phyloP scores from a whole-genome alignment of 2,329 filamentous ascomycete species.

The Neopestalotiopsis rosae region DNA sequence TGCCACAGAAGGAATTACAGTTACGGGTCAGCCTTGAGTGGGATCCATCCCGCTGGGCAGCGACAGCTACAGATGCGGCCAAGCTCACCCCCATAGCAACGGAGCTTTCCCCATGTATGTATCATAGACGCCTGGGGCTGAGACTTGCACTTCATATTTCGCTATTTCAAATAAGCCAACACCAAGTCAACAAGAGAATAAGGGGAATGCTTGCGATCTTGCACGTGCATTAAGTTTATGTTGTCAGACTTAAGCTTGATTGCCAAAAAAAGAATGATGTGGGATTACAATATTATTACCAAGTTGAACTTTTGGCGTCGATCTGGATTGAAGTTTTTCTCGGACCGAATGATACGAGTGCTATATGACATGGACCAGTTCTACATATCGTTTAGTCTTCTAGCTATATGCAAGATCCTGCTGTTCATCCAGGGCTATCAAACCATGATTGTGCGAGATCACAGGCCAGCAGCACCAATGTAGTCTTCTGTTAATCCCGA shows the following conservation, averaged over 20 bases:
- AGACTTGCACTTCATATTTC: not conserved
- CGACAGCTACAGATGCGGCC: not conserved
- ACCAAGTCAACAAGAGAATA: not conserved
- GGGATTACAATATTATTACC: not conserved
- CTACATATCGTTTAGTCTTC: not conserved
- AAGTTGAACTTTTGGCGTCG: not conserved
- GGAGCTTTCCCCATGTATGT: not conserved
- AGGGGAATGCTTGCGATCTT: not conserved
- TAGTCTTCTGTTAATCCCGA: not conserved
- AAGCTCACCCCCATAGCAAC: not conserved
- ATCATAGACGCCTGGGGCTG: not conserved
- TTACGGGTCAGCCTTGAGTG: not conserved
- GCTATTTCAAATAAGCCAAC: not conserved
- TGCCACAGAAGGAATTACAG: not conserved
- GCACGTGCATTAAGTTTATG: constrained; percentile 4
- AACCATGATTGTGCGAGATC: not conserved
- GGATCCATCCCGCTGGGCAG: not conserved
- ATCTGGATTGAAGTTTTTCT: not conserved
- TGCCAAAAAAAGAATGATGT: not conserved
- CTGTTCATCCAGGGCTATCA: not conserved
- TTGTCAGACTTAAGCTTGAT: constrained; percentile 13
- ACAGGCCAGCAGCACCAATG: not conserved
- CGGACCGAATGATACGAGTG: not conserved
- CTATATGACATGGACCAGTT: not conserved
- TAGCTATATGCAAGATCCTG: not conserved